These are phyloP conservation scores for Talaromyces piceae DNA, from an alignment of 2,329 filamentous ascomycete species.

Conservation along the genomic window DNA sequence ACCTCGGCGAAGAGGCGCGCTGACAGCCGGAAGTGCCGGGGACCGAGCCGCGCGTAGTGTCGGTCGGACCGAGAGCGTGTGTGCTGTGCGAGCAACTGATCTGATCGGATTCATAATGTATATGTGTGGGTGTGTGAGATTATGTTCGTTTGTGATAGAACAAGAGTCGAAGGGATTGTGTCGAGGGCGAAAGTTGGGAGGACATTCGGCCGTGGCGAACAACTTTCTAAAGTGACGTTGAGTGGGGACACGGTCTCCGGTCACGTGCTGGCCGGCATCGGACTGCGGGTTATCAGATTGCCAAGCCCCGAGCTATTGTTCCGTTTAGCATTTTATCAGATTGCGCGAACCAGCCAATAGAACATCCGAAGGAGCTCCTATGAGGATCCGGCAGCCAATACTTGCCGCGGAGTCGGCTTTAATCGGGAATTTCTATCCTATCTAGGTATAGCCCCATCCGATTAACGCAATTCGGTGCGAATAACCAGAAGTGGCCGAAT, in stretches of 20 bases:
- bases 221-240: conserved; percentile 1
- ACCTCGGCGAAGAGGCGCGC: conserved; percentile 26
- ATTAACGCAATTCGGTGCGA: background rate
- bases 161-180: background rate
- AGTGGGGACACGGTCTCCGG: background rate
- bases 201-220: conserved; percentile 7
- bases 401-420: background rate
- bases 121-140: no score
- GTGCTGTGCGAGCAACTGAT: conserved; percentile 7
- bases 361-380: no score
- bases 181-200: background rate
- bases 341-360: no score
- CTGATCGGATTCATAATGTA: conserved; percentile 10
- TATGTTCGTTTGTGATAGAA: background rate
- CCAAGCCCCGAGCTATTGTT: background rate
- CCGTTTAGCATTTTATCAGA: background rate
- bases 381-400: background rate
- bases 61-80: conserved; percentile 10
- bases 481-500: background rate
- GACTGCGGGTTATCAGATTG: conserved; percentile 7
- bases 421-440: background rate
- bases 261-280: conserved; percentile 10
- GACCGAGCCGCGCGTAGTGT: conserved; percentile 6
- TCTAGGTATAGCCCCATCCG: background rate
- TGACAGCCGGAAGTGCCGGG: conserved; percentile 4